These are phyloP conservation scores for Neofusicoccum cordaticola DNA, from an alignment of 2,329 filamentous ascomycete genomes.

Conservation along the genomic window DNA sequence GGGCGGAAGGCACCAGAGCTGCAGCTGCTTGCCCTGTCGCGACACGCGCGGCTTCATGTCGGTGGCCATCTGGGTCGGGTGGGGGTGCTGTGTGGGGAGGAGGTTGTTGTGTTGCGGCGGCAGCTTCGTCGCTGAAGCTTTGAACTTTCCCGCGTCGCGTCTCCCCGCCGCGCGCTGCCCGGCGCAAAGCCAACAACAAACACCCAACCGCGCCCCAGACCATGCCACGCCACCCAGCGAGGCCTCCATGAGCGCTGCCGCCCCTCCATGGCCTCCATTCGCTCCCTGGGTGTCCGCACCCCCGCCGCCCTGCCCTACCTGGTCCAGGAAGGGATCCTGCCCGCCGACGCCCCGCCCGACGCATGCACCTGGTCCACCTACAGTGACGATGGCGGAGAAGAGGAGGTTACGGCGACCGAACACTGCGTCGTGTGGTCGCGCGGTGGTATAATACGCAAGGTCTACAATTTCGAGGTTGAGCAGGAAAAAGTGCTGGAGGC, in stretches of 20 bases:
- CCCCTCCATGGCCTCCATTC: constrained; percentile 76
- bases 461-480: constrained; percentile 82
- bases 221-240: constrained; percentile 12
- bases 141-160: constrained; percentile 18
- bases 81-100: not conserved
- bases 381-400: constrained; percentile 41
- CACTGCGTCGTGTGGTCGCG: constrained; percentile 85
- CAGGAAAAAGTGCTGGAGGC: constrained; percentile 84
- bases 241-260: constrained; percentile 32
- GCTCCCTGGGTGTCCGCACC: constrained; percentile 86
- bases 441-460: constrained; percentile 77
- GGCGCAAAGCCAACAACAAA: constrained; percentile 9
- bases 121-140: constrained; percentile 14
- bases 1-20: constrained; percentile 9
- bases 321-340: constrained; percentile 74
- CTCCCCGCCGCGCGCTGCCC: constrained; percentile 18
- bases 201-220: not conserved
- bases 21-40: constrained; percentile 13
- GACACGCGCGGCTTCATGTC: constrained; percentile 13
- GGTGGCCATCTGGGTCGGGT: constrained; percentile 5
- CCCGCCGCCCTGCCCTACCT: constrained; percentile 81
- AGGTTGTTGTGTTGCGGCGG: constrained; percentile 15
- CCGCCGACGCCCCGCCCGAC: constrained; percentile 61
- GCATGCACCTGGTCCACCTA: constrained; percentile 74
- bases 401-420: constrained; percentile 72